Evolutionary conservation across 1,284 basidiomycete species (phyloP).

Genomic region (Xerocomus nothofagi): DNA sequence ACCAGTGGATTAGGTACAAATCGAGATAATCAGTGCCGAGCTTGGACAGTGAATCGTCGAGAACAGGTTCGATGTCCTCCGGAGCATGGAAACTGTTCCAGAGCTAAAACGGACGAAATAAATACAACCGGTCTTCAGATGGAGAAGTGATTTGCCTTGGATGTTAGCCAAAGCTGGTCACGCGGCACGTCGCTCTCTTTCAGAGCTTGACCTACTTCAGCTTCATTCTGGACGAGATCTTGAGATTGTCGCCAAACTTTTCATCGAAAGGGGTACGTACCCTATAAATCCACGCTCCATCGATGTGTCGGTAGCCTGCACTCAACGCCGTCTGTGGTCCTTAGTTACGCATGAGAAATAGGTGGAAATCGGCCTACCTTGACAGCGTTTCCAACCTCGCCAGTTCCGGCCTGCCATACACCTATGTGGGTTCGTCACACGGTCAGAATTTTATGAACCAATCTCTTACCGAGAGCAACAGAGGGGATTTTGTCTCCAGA

Average conservation of each 20-base stretch:
- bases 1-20: conserved; percentile 84
- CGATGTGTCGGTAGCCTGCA: conserved; percentile 73
- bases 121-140: background rate
- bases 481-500: conserved; percentile 64
- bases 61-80: conserved; percentile 62
- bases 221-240: conserved; percentile 58
- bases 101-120: conserved; percentile 42
- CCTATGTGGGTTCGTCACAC: conserved; percentile 38
- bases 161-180: conserved; percentile 68
- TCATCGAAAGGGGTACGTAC: conserved; percentile 31
- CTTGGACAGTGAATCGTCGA: conserved; percentile 66
- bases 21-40: conserved; percentile 81
- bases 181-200: conserved; percentile 56
- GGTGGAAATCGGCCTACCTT: conserved; percentile 37
- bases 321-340: conserved; percentile 48
- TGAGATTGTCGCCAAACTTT: conserved; percentile 1
- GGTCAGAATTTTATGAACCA: background rate
- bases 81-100: conserved; percentile 71
- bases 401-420: conserved; percentile 58
- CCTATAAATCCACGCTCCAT: conserved; percentile 71
- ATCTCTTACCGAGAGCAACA: conserved; percentile 52
- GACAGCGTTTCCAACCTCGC: conserved; percentile 60
- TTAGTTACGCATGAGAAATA: conserved; percentile 2
- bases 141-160: conserved; percentile 38
- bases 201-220: conserved; percentile 73